Evolutionary conservation across 2,329 filamentous ascomycete genomes (phyloP).

Genomic region (Pochonia chlamydosporia): DNA sequence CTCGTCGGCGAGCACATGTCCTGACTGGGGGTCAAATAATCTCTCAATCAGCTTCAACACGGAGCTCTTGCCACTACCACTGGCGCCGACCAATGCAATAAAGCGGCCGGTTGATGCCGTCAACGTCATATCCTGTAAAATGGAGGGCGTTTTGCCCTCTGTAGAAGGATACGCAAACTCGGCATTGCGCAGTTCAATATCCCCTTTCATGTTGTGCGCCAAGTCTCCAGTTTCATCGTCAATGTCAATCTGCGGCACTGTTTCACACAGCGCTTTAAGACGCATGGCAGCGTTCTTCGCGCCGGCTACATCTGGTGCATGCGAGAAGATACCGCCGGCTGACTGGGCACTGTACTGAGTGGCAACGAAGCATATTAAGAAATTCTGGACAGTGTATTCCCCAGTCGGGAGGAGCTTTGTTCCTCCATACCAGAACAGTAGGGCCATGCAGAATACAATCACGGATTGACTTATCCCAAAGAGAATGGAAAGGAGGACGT

Average conservation of each 20-base stretch:
- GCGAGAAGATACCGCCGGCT: constrained; percentile 79
- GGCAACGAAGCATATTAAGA: constrained; percentile 37
- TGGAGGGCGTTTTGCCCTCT: background rate
- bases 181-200: background rate
- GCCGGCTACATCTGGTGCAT: constrained; percentile 81
- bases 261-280: constrained; percentile 76
- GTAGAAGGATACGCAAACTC: constrained; percentile 1
- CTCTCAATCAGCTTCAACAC: constrained; percentile 62
- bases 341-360: constrained; percentile 65
- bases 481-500: background rate
- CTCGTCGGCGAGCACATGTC: constrained; percentile 9
- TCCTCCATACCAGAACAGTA: constrained; percentile 30
- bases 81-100: constrained; percentile 63
- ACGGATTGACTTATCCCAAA: constrained; percentile 16
- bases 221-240: constrained; percentile 62
- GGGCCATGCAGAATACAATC: constrained; percentile 24
- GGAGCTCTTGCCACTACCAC: constrained; percentile 63
- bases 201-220: background rate
- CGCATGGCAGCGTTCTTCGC: constrained; percentile 71
- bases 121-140: background rate
- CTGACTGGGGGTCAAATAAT: constrained; percentile 42
- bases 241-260: constrained; percentile 72
- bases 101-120: constrained; percentile 52
- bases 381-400: constrained; percentile 32
- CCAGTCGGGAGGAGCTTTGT: constrained; percentile 15